Base-by-base conservation (phyloP, 805 yeast genomes). In the Wickerhamomyces tratensis region DNA sequence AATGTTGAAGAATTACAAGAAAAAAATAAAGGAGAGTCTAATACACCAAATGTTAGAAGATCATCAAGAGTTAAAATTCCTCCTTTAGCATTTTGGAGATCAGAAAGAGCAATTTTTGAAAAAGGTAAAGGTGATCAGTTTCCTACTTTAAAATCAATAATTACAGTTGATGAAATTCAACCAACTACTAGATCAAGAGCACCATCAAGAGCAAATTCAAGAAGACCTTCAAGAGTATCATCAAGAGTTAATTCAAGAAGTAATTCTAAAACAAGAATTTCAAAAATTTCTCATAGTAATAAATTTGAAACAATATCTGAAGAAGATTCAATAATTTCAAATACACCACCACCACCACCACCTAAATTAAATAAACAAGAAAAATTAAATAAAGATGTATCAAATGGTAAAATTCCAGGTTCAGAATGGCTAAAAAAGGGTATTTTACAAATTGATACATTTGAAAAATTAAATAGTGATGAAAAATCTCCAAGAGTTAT, bases 51-150 rank as follows among this genome's bases (percentile, higher is more conserved):
- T 6, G 45, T 75, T 3, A 67, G 95, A 48, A 65, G 85, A 48
- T 83, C 95, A 0, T 67, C 71, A 31, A 69, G 96, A 52, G 73
- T 76, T 0, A 73, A 75, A 47, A 71, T 83, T 7, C 74, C 80
- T 5, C 91, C 95, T 0, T 63, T 87, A 48, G 89, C 86, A 3
- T 84, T 72, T 57, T 87, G 96, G 96, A 75, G 84, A 57, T 85
- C 84, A 53, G 96, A 87, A 60, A 68, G 77, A 46, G 74, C 83
- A 30, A 74, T 84, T 4, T 87, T 83, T 53, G 65, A 69, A 36
- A 63, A 66, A 39, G 54, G 49, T 14, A 46, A 57, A 5, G 49
- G 50, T n/a, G 61, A 60, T 15, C 67, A 74, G 7, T 71, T 80
- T 7, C 77, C 78, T 41, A 75, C 76, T 37, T 71, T 82, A 26